Evolutionary conservation across 768 basidiomycete genomes (phyloP).

Genomic region (Boletus rex-veris): DNA sequence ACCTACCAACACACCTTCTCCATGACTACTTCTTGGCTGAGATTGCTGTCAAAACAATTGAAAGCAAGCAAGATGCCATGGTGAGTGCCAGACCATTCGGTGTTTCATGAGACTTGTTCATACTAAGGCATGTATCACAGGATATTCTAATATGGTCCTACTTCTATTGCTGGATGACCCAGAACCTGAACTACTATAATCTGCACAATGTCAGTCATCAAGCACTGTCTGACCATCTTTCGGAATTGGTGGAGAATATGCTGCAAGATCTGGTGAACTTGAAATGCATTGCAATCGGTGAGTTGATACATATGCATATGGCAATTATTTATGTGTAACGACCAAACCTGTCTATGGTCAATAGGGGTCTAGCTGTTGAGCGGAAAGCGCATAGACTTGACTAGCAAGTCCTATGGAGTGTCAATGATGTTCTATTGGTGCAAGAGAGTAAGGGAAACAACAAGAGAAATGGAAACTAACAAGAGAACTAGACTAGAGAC

Average conservation of each 20-base stretch:
- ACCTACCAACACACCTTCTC: slow-evolving; percentile 81
- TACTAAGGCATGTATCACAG: slow-evolving; percentile 36
- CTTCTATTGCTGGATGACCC: slow-evolving; percentile 96
- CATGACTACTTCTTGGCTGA: slow-evolving; percentile 99
- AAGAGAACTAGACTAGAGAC: too few species aligned
- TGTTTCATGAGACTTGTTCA: slow-evolving; percentile 29
- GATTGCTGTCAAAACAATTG: slow-evolving; percentile 97
- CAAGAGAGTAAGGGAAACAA: too few species aligned
- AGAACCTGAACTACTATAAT: slow-evolving; percentile 95
- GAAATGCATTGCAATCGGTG: slow-evolving; percentile 90
- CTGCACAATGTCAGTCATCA: slow-evolving; percentile 94
- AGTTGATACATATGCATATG: slow-evolving; percentile 20
- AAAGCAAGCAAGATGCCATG: slow-evolving; percentile 98
- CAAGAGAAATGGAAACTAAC: too few species aligned
- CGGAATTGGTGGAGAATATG: slow-evolving; percentile 92
- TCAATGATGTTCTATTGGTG: too few species aligned
- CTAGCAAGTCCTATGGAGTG: too few species aligned
- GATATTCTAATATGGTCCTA: slow-evolving; percentile 99
- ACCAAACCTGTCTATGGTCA: too few species aligned
- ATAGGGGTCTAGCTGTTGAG: too few species aligned
- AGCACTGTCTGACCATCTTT: slow-evolving; percentile 92
- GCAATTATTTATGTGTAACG: too few species aligned
- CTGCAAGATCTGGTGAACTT: slow-evolving; percentile 88
- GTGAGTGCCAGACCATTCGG: slow-evolving; percentile 41
- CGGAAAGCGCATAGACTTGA: too few species aligned